These are phyloP conservation scores for Dendrothele bispora DNA, from an alignment of 768 basidiomycete genomes.

Conservation along the genomic window DNA sequence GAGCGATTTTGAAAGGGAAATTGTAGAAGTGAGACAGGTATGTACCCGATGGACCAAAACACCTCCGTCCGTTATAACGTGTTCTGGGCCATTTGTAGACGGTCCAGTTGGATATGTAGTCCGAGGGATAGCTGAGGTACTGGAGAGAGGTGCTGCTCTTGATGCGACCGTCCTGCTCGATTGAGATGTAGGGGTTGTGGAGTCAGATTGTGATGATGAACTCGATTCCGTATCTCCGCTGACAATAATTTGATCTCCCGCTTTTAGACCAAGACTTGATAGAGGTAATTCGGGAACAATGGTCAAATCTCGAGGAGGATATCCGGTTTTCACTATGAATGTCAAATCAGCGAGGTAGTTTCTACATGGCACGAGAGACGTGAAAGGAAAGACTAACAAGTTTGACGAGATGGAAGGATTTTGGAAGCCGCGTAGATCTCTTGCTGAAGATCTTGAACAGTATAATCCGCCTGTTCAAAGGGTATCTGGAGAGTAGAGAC, in stretches of 20 bases:
- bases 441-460: slow-evolving; percentile 75
- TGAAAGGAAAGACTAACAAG: slow-evolving; percentile 49
- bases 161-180: slow-evolving; percentile 1
- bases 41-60: slow-evolving; percentile 75
- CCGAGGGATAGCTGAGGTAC: slow-evolving; percentile 18
- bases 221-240: slow-evolving; percentile 33
- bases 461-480: slow-evolving; percentile 47
- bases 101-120: slow-evolving; percentile 16
- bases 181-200: slow-evolving; percentile 13
- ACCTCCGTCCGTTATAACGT: slow-evolving; percentile 61
- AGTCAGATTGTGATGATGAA: background rate
- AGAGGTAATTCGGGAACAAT: slow-evolving; percentile 69
- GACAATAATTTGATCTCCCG: slow-evolving; percentile 88
- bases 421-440: slow-evolving; percentile 65
- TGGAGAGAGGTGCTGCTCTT: slow-evolving; percentile 17
- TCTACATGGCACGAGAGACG: slow-evolving; percentile 2
- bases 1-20: background rate
- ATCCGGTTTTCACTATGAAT: slow-evolving; percentile 72
- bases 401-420: slow-evolving; percentile 77
- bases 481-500: slow-evolving; percentile 75
- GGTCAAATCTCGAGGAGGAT: slow-evolving; percentile 76
- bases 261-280: slow-evolving; percentile 70
- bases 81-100: slow-evolving; percentile 46
- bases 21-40: background rate
- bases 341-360: too few species aligned